Percentiles rank a stretch among this genome's conserved stretches.
Conservation (phyloP, 2,329 filamentous ascomycete genomes). For the Penicillium italicum region DNA sequence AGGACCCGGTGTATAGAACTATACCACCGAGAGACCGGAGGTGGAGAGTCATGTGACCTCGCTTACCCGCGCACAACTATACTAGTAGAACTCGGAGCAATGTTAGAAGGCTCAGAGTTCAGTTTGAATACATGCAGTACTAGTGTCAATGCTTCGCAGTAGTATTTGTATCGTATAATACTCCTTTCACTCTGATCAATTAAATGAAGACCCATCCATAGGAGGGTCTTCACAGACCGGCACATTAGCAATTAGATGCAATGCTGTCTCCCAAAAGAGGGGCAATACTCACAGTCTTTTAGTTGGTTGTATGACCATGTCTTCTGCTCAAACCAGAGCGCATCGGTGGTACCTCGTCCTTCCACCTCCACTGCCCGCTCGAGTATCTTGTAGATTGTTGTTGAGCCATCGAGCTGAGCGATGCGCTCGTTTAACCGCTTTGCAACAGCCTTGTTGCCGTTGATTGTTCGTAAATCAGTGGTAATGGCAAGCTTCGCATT, state of each 20-base stretch:
- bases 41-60: too few relatives aligned
- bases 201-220: too few relatives aligned
- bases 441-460: slow-evolving; percentile 32
- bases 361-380: slow-evolving; percentile 41
- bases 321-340: slow-evolving; percentile 49
- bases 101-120: too few relatives aligned
- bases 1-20: too few relatives aligned
- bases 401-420: slow-evolving; percentile 37
- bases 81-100: too few relatives aligned
- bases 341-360: slow-evolving; percentile 38
- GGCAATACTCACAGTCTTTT: slow-evolving; percentile 38
- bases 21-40: too few relatives aligned
- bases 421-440: slow-evolving; percentile 38
- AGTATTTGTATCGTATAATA: too few relatives aligned
- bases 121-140: too few relatives aligned
- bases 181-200: too few relatives aligned
- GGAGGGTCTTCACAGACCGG: too few relatives aligned
- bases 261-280: background rate
- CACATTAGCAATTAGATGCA: slow-evolving; percentile 3
- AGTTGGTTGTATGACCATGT: slow-evolving; percentile 48
- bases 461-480: slow-evolving; percentile 38
- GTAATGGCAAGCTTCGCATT: slow-evolving; percentile 45
- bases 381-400: slow-evolving; percentile 44
- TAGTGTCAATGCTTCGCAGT: too few relatives aligned
- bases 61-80: too few relatives aligned